A percentile compares a stretch with the other conserved stretches of the same genome.
These are phyloP conservation scores for Camelina sativa DNA, from an alignment of 345 rosid species.

Conservation along the genomic window DNA sequence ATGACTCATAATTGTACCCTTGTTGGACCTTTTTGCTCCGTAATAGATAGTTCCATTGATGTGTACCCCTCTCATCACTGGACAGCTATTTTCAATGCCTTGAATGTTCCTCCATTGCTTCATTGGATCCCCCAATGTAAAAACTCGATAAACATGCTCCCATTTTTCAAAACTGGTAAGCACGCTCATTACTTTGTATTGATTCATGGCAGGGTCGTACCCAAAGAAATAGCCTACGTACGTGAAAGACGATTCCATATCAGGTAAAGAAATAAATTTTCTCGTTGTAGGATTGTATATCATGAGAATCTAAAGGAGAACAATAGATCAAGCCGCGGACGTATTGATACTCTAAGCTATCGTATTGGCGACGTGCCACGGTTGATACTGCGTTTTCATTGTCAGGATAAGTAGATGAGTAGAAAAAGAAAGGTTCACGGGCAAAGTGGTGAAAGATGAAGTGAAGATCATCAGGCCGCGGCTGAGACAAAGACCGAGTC, in stretches of 20 bases:
- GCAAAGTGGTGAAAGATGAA: background rate
- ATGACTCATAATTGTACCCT: too few relatives aligned
- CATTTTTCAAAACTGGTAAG: background rate
- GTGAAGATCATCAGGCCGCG: too few relatives aligned
- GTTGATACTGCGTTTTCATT: background rate
- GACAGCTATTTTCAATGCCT: background rate
- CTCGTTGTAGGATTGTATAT: conserved; percentile 21
- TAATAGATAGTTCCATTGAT: background rate
- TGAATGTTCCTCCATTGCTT: conserved; percentile 13
- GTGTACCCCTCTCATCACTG: background rate
- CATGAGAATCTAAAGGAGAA: background rate
- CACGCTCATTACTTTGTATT: conserved; percentile 6
- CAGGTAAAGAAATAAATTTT: background rate
- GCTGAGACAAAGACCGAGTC: background rate
- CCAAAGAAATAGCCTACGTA: background rate
- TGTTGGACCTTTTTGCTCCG: background rate
- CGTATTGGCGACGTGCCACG: background rate
- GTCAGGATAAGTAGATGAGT: background rate
- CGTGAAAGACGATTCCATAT: background rate
- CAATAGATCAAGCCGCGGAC: conserved; percentile 10
- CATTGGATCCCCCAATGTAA: conserved; percentile 15
- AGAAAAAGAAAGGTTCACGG: background rate
- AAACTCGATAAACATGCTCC: conserved; percentile 18
- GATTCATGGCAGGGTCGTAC: conserved; percentile 5
- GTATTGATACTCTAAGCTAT: background rate